Base-by-base conservation (phyloP, 2,329 filamentous ascomycete species). In the Xylariales sp. region DNA sequence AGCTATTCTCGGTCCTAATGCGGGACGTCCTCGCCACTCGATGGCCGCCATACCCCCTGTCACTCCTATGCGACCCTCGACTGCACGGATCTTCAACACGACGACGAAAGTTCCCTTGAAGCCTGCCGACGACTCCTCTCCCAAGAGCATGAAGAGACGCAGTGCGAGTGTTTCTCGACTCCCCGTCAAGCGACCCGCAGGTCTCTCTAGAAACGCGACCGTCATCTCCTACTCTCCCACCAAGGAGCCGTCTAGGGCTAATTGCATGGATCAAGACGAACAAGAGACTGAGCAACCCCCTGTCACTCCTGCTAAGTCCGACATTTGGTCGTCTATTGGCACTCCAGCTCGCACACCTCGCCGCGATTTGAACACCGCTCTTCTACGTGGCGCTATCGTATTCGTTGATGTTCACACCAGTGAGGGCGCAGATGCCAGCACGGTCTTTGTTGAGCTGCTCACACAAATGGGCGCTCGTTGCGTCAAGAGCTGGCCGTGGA, bases 321-420 rank as follows among this genome's bases (percentile, higher is more conserved):
- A 75, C 20, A 51, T 64, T 11, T 81, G 76, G 76, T 76, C 76
- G 4, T 70, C 65, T 0, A 58, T 71, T 22, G 76, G 69, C 11
- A 81, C 77, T 0, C 78, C 78, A 3, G 71, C 71, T 3, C 72
- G 74, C 25, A 80, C 76, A 16, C 73, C 77, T 15, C 71, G 74
- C 5, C 66, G 67, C 2, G 72, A 81, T 40, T 49, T 80, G 8
- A 66, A 79, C 49, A 61, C 70, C 3, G 56, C 59, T 0, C 59
- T 86, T 3, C 70, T 91, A 3, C 73, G 75, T 15, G 88, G 88
- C 2, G 85, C 82, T 12, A 78, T 88, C 3, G 85, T 93, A 4
- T 88, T 82, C 56, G 86, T 93, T 2, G 88, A 95, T 59, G 87
- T 94, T 3, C 80, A 88, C 57, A 90, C 86, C 1, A 85, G 78